Percentiles rank a stretch among this genome's conserved stretches.
Conservation (phyloP, 192 early-diverging fungal genomes). For the Coemansia sp. region DNA sequence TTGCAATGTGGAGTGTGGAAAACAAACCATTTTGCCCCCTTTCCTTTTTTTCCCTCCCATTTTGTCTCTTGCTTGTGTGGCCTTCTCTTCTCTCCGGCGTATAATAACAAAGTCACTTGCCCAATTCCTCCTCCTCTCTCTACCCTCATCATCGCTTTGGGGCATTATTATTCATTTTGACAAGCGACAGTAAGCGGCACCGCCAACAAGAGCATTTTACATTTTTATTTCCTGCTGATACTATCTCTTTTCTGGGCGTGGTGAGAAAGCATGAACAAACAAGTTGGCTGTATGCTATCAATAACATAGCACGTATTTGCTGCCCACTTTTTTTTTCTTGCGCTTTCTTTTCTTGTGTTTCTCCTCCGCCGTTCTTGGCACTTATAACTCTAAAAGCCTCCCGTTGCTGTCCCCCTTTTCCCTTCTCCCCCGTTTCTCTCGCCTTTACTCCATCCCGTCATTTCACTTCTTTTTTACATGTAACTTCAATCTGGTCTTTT, state of each 20-base stretch:
- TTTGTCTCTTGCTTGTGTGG: background rate
- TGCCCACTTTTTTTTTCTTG: background rate
- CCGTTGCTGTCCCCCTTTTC: background rate
- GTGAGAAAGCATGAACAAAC: background rate
- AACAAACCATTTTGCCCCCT: too few species aligned
- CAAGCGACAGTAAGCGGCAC: background rate
- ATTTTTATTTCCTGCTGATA: background rate
- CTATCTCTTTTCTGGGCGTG: background rate
- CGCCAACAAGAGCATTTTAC: background rate
- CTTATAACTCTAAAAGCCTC: background rate
- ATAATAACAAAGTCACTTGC: background rate
- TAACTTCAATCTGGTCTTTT: too few species aligned
- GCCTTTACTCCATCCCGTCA: too few species aligned
- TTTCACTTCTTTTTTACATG: too few species aligned
- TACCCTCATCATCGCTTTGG: background rate
- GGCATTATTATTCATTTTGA: background rate
- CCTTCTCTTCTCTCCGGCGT: background rate
- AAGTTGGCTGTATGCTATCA: background rate
- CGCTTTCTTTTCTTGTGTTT: background rate
- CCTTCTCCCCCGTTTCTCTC: background rate
- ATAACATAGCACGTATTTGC: background rate
- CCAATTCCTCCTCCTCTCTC: background rate
- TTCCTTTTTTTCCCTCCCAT: too few species aligned
- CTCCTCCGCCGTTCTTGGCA: conserved; percentile 4
- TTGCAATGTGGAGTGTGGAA: too few species aligned